Conservation (phyloP, 148 eudicot species). For the Rhododendron molle region DNA sequence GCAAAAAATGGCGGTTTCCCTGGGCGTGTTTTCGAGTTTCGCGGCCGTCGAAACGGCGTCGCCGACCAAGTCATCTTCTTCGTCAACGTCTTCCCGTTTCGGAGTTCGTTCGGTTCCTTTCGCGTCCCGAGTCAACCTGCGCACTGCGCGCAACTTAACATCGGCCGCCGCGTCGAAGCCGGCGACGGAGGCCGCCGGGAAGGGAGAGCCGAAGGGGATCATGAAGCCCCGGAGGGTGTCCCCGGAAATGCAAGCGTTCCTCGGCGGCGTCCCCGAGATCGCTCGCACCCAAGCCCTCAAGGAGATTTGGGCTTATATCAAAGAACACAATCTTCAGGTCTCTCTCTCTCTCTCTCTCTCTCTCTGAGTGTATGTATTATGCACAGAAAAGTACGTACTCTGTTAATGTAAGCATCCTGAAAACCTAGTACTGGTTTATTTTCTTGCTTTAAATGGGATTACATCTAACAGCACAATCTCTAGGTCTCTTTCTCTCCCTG, state of each 20-base stretch:
- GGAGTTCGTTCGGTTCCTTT: background rate
- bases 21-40: slow-evolving; percentile 13
- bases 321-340: slow-evolving; percentile 77
- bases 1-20: slow-evolving; percentile 28
- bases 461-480: slow-evolving; percentile 64
- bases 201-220: slow-evolving; percentile 66
- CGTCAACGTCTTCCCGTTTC: background rate
- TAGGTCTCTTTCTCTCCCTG: slow-evolving; percentile 39
- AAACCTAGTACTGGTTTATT: background rate
- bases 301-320: slow-evolving; percentile 80
- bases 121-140: slow-evolving; percentile 4
- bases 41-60: slow-evolving; percentile 16
- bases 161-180: slow-evolving; percentile 19
- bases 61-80: slow-evolving; percentile 11
- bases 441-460: slow-evolving; percentile 38
- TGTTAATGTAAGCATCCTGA: background rate
- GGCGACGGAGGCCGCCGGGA: slow-evolving; percentile 27
- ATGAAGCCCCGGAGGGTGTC: slow-evolving; percentile 73
- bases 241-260: slow-evolving; percentile 59
- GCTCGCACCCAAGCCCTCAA: slow-evolving; percentile 74
- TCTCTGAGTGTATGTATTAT: background rate
- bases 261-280: slow-evolving; percentile 64
- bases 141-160: background rate
- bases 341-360: slow-evolving; percentile 5
- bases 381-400: background rate